Base-by-base conservation (phyloP, 140 eudicot species). In the Stevia rebaudiana region DNA sequence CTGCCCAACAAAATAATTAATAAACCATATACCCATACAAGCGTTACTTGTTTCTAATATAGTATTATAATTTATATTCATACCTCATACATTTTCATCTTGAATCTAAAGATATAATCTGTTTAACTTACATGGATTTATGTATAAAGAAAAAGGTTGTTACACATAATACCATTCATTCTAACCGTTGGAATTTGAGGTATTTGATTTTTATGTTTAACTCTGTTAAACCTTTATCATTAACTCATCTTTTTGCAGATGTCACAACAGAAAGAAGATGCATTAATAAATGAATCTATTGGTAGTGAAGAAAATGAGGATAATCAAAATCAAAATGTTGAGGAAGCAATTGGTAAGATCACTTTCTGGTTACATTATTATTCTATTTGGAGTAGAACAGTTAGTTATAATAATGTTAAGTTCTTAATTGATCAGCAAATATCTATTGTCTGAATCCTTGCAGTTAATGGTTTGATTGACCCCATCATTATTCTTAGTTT, bases 321-420 rank as follows among this genome's bases (percentile, higher is more conserved):
- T 22, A 56, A 56, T 57, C 54, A 73, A 39, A 65, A 72, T 58
- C 56, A 58, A 74, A 31, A 48, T 67, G 57, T 50, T 5, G 63
- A 65, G 46, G 78, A 74, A 46, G 0, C 74, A 46, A 68, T 74
- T 25, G 74, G 79, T 67, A 48, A 66, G 55, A 52, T 52, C 0
- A 4, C 18, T 52, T 17, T 37, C 37, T 52, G 60, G 19, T 24
- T 53, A 53, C 25, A 5, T 19, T 50, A 50, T 21, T 19, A 3
- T 19, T 22, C 8, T 22, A 50, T 50, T 50, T 9, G 15, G 57
- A 50, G 33, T 50, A 11, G 22, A 50, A 22, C 19, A 11, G 16
- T 50, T 16, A 10, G 0, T 50, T 22, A n/a, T n/a, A n/a, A n/a
- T n/a, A n/a, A n/a, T 50, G 3, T 1, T 50, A 21, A 8, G 10